Base-by-base conservation (phyloP, 495 filamentous ascomycete genomes). In the Bombardia bombarda region DNA sequence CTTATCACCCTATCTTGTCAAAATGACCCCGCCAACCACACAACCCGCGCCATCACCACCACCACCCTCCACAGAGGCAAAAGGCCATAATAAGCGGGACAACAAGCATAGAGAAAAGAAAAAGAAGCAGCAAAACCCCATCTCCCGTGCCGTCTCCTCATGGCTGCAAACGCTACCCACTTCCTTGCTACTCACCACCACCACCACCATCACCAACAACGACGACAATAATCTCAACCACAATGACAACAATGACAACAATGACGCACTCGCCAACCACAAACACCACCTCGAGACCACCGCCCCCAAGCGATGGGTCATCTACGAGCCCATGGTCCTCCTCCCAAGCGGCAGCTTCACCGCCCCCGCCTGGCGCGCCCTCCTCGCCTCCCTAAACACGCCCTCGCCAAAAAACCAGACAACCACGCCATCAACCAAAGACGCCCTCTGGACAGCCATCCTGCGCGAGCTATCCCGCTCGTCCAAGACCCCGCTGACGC, bases 311-410 rank as follows among this genome's bases (percentile, higher is more conserved):
- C 61, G 81, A 22, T 90, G 81, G 70, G 78, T 77, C 1, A 54
- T 82, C 25, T 88, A 89, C 51, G 69, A 74, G 16, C 83, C 83
- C 7, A 72, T 90, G 63, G 69, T 83, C 1, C 68, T 89, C 1
- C 69, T 90, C 1, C 78, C 83, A 2, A 56, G 68, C 2, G 75
- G 80, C 35, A 73, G 73, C 18, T 82, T 87, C 53, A 65, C 51
- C 0, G 45, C 66, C 1, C 43, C 56, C 0, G 54, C 62, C 14
- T 85, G 76, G 77, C 59, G 50, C 14, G 42, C 52, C 3, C 48
- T 81, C 1, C 67, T 78, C 8, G 18, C 26, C 2, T 33, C 19
- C 20, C 13, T 49, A 2, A n/a, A n/a, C n/a, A n/a, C n/a, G n/a
- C n/a, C n/a, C n/a, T n/a, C n/a, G n/a, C 38, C 41, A 1, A 21